Conservation (phyloP, 1,139 yeast species). For the Saccharomyces hybrid region DNA sequence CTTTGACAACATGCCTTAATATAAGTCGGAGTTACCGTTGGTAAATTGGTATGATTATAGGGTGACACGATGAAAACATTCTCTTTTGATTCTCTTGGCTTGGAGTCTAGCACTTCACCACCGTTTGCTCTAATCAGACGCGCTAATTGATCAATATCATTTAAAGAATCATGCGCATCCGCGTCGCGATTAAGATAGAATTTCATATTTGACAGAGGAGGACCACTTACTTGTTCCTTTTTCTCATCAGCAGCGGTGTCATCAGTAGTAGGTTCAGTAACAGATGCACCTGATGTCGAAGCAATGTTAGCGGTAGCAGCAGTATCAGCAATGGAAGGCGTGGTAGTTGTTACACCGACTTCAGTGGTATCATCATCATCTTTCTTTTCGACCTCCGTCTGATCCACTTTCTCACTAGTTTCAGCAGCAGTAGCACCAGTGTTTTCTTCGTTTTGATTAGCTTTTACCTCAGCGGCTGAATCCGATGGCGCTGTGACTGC, state of each 20-base stretch:
- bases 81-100: background rate
- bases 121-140: conserved; percentile 10
- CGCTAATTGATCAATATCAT: conserved; percentile 11
- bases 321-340: background rate
- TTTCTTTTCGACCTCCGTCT: conserved; percentile 3
- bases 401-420: background rate
- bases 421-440: background rate
- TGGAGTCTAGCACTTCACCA: conserved; percentile 7
- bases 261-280: background rate
- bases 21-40: conserved; percentile 28
- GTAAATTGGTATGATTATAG: conserved; percentile 23
- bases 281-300: background rate
- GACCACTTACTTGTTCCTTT: background rate
- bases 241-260: background rate
- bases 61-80: conserved; percentile 25
- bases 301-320: background rate
- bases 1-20: conserved; percentile 23
- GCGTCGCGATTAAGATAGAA: conserved; percentile 25
- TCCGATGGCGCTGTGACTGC: background rate
- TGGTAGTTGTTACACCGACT: background rate
- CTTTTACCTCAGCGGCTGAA: conserved; percentile 1
- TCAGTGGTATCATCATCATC: conserved; percentile 4
- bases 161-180: conserved; percentile 15
- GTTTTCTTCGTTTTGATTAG: background rate
- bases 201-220: conserved; percentile 8